Evolutionary conservation across 495 filamentous ascomycete species (phyloP), one percentile per base, ranked within the genome.

Genomic region (Polyplosphaeria fusca): DNA sequence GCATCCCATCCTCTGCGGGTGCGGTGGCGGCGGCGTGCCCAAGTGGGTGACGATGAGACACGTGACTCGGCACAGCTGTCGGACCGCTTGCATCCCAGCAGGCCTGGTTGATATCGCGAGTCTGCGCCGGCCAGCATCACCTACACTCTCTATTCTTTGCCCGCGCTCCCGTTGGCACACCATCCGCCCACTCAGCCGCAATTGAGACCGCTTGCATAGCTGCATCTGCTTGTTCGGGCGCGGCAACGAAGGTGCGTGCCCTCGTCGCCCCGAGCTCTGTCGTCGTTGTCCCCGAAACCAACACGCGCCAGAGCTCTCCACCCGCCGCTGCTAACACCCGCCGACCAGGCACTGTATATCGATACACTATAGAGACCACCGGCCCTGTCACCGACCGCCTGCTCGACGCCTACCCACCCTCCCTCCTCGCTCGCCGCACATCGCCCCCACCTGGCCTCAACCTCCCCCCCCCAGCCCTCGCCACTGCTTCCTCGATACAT

Each of bases 191-290:
- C 27, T 38, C 37, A 18, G 23, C 23, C 50, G 35, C 52, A 51
- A 62, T 62, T 62, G 52, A 52, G 40, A 57, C 44, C 46, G 52
- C 52, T 57, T 52, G 47, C 45, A 45, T 52, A 47, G 52, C 52
- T 23, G 47, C 45, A 52, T 30, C 27, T 1, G 24, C 25, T 23
- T 47, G 11, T 20, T 11, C 26, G 12, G 14, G 23, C 32, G 26
- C 47, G 14, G 23, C 42, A 32, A 51, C 26, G 40, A 48, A 46
- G 25, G 48, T 52, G n/a, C 22, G 41, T 43, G 26, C 40, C 22
- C 13, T 19, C 23, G 30, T 24, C 24, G 16, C 42, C 41, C 16
- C 18, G 23, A 9, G 24, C 19, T 30, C 47, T 28, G n/a, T 18
- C 32, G 22, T 52, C 41, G 20, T 47, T 44, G 23, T 5, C 9